Conservation (phyloP, 768 basidiomycete genomes). For the Boletus rex-veris region DNA sequence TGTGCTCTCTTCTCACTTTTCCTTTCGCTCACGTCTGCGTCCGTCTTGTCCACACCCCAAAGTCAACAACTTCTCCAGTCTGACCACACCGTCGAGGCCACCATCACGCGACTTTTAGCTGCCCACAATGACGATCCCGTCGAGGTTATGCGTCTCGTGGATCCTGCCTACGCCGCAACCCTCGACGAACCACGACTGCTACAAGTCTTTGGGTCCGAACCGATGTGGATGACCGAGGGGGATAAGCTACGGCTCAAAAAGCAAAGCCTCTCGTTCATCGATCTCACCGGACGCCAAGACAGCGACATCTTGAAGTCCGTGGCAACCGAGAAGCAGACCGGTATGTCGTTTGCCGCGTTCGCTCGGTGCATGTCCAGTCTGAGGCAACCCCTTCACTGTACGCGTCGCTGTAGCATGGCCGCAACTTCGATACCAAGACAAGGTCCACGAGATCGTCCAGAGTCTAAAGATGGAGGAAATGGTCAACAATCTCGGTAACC, state of each 20-base stretch:
- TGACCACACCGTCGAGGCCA: neutral
- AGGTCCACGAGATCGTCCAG: neutral
- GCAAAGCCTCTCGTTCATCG: neutral
- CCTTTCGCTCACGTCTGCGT: neutral
- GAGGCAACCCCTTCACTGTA: neutral
- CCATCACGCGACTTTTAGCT: conserved; percentile 8
- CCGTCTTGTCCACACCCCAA: neutral
- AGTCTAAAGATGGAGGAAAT: neutral
- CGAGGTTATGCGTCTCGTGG: conserved; percentile 13
- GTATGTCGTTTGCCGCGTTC: neutral
- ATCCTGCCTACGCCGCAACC: conserved; percentile 8
- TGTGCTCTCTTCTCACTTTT: neutral
- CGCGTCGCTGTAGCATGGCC: neutral
- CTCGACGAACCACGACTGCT: conserved; percentile 16
- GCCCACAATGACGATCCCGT: conserved; percentile 13
- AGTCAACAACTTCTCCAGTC: conserved; percentile 1
- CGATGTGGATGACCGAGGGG: neutral
- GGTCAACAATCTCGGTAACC: neutral
- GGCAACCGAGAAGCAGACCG: neutral
- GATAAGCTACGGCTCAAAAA: conserved; percentile 1
- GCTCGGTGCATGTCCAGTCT: too few relatives aligned
- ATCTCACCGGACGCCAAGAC: neutral
- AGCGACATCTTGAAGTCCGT: too few relatives aligned
- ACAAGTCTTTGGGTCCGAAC: neutral
- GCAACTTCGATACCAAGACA: neutral